Evolutionary conservation across 2,329 filamentous ascomycete species (phyloP), one percentile per base, ranked within the genome.

Genomic region (Cladobotryum mycophilum): DNA sequence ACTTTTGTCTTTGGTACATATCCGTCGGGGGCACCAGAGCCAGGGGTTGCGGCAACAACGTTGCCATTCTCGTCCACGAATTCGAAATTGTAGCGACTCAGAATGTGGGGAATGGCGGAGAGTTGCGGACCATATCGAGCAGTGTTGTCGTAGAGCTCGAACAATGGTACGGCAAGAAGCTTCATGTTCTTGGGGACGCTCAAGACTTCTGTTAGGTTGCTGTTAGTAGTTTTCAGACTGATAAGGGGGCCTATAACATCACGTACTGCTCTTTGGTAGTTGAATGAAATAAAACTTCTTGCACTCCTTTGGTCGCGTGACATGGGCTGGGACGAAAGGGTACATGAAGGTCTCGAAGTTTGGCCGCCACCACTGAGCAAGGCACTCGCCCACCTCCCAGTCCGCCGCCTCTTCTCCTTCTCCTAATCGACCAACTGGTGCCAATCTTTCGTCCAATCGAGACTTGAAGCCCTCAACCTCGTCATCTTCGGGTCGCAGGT

Each of bases 311-410:
- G 93, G 93, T 47, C 93, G 79, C 15, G 92, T 96, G 55, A 96
- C 89, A 72, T 99, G 93, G 15, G 91, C 89, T 7, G 93, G 93
- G 51, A 97, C 86, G 70, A 96, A 99, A 1, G 93, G 93, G 68
- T 99, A 99, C 90, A 99, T 96, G 77, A 97, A 97, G 2, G 93
- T 97, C 76, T 99, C 93, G 67, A 97, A 96, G 75, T 97, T 99
- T 48, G 93, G 93, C 52, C 93, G 80, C 90, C 92, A 99, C 93
- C 93, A 99, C 73, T 96, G 91, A 48, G 93, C 92, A 51, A 99
- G 78, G 45, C 91, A 96, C 67, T 97, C 93, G 60, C 88, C 89
- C 60, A 99, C 84, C 67, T 95, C 81, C 93, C 93, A 99, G 65
- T 96, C 89, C 15, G 66, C 68, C 57, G 88, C 88, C 67, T 92